A percentile compares a stretch with the other conserved stretches of the same genome.
phyloP scores from a whole-genome alignment of 768 basidiomycete species.

The Pholiota conissans region DNA sequence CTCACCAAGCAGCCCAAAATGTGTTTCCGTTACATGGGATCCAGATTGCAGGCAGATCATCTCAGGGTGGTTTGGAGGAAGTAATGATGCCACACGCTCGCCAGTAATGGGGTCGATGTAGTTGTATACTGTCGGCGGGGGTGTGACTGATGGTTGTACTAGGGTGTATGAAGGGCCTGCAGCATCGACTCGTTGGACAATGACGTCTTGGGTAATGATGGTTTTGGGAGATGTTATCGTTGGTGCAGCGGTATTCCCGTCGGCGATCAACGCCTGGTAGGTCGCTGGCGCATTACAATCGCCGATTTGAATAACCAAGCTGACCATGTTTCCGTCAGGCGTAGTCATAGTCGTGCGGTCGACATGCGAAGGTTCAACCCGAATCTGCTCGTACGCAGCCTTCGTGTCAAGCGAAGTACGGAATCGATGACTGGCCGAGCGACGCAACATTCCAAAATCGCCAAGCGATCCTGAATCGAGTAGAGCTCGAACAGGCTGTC shows the following conservation, averaged over 20 bases:
- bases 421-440: background rate
- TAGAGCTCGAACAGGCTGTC: background rate
- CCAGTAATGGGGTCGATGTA: conserved; percentile 65
- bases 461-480: background rate
- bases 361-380: background rate
- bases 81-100: conserved; percentile 56
- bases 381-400: conserved; percentile 9
- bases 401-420: background rate
- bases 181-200: conserved; percentile 8
- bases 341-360: background rate
- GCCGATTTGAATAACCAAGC: conserved; percentile 6
- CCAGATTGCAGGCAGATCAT: conserved; percentile 86
- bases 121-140: conserved; percentile 59
- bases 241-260: background rate
- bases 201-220: conserved; percentile 8
- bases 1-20: conserved; percentile 72
- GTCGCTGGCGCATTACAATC: conserved; percentile 26
- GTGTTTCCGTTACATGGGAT: conserved; percentile 59
- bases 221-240: background rate
- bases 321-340: conserved; percentile 3
- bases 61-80: conserved; percentile 79
- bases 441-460: background rate
- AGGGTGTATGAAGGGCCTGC: conserved; percentile 26
- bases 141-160: conserved; percentile 31
- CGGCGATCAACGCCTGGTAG: conserved; percentile 29